Conservation (phyloP, 345 rosid species). For the Eucalyptus pumila region DNA sequence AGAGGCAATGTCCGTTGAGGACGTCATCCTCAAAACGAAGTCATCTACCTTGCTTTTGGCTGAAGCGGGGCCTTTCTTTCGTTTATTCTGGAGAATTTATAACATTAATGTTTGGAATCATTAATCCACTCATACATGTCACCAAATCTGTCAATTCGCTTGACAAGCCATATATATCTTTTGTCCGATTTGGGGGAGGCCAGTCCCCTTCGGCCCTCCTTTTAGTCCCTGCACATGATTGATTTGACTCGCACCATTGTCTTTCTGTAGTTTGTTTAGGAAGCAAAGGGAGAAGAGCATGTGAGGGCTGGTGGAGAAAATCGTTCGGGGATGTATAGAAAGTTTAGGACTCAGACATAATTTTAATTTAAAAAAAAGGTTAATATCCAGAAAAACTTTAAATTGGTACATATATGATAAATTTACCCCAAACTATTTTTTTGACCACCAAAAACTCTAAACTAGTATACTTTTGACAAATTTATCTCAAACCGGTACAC, state of each 20-base stretch:
- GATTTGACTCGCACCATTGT: neutral
- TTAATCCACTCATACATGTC: neutral
- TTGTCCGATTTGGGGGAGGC: neutral
- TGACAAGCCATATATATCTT: neutral
- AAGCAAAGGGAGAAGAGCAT: neutral
- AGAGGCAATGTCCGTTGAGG: neutral
- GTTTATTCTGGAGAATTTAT: neutral
- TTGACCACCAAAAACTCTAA: rapidly evolving
- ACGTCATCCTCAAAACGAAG: neutral
- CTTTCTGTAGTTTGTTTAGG: neutral
- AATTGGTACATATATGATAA: too few species aligned
- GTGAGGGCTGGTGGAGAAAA: neutral
- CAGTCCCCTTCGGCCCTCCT: neutral
- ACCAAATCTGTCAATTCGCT: neutral
- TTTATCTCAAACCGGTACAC: rapidly evolving
- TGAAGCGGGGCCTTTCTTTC: neutral
- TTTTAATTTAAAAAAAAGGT: neutral
- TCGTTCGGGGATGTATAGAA: neutral
- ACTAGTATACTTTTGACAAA: too few species aligned
- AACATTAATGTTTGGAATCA: neutral
- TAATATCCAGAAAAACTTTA: too few species aligned
- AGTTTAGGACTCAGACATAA: neutral
- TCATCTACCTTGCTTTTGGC: neutral
- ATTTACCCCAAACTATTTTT: rapidly evolving
- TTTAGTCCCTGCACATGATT: neutral